These are phyloP conservation scores for Lachancea kluyveri DNA, from an alignment of 805 yeast species.

Conservation along the genomic window DNA sequence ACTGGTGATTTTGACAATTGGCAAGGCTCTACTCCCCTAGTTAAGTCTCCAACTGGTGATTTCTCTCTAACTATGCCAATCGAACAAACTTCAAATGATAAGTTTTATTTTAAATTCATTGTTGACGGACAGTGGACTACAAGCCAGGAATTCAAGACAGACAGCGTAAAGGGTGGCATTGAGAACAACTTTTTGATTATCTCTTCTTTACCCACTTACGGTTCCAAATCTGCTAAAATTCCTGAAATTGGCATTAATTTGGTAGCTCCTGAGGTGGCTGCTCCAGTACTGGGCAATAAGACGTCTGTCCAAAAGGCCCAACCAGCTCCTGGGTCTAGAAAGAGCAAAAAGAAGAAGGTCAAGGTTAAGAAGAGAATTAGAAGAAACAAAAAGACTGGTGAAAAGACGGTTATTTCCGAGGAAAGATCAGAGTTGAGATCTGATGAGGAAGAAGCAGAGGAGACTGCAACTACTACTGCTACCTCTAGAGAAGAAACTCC, in stretches of 20 bases:
- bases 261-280: conserved; percentile 9
- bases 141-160: conserved; percentile 35
- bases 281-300: conserved; percentile 9
- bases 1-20: conserved; percentile 71
- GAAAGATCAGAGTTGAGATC: conserved; percentile 20
- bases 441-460: conserved; percentile 16
- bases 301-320: conserved; percentile 7
- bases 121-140: conserved; percentile 65
- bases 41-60: conserved; percentile 54
- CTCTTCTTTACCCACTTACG: conserved; percentile 14
- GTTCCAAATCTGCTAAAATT: conserved; percentile 10
- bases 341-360: conserved; percentile 23
- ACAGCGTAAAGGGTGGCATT: conserved; percentile 39
- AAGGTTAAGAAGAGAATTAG: conserved; percentile 35
- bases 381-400: conserved; percentile 38
- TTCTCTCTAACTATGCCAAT: conserved; percentile 56
- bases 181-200: conserved; percentile 33
- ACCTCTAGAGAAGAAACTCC: conserved; percentile 17
- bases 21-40: conserved; percentile 54
- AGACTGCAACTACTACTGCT: conserved; percentile 8
- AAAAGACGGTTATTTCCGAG: conserved; percentile 32
- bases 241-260: conserved; percentile 17
- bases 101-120: conserved; percentile 48
- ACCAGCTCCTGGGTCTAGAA: conserved; percentile 10
- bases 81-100: conserved; percentile 27